Evolutionary conservation across 1,284 basidiomycete species (phyloP), one percentile per base, ranked within the genome.

Genomic region (Meira miltonrushii): DNA sequence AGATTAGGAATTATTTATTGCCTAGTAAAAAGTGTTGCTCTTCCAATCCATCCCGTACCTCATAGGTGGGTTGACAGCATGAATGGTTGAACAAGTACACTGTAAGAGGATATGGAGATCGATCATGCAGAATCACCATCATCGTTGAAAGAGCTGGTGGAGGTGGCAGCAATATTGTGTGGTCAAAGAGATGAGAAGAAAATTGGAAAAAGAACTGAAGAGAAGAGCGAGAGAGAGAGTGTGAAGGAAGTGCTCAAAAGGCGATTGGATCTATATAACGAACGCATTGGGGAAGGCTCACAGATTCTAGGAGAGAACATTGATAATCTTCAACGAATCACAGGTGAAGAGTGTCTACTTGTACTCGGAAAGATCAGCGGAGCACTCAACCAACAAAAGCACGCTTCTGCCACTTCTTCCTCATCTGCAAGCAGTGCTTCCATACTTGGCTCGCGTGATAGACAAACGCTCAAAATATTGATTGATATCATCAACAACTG

Each of bases 391-490:
- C 3, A 4, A 4, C 28, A 33, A 33, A 33, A 33, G 28, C 3
- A 33, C 28, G 28, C 28, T 33, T 33, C 8, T 33, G 28, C 28
- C 8, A 33, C 4, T 5, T 48, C 50, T n/a, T 50, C 47, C n/a
- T n/a, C 47, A 3, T n/a, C 47, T 10, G 3, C 47, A n/a, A 37
- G 6, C 15, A 13, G 6, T 25, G 37, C 37, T 13, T 33, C 50
- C 12, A 15, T 38, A 21, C 23, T 58, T 13, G 56, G 56, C 15
- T 15, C 37, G 19, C 17, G 44, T 9, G 50, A 58, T 25, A 47
- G 21, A 13, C 48, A 59, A 33, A 55, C 51, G 44, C 41, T 59
- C n/a, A 39, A 49, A 13, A 59, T 39, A n/a, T 39, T 54, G 17
- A 23, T 39, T n/a, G 54, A 51, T 33, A 41, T 59, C 25, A 15